A percentile compares a stretch with the other conserved stretches of the same genome.
Evolutionary conservation across 257 asterid genomes (phyloP).

Genomic region (Capsicum rhomboideum): DNA sequence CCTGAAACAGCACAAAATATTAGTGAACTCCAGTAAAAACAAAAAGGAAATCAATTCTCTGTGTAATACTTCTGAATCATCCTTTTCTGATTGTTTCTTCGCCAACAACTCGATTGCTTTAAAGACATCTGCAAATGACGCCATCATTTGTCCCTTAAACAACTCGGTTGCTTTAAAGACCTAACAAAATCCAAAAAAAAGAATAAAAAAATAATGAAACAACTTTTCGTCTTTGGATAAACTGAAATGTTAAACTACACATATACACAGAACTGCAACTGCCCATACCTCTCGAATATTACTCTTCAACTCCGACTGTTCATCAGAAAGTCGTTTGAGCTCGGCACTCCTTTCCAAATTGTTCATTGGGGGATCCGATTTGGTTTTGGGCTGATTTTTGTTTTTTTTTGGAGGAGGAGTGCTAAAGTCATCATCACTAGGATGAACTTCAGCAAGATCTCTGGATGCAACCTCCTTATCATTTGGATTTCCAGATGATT

Average conservation of each 20-base stretch:
- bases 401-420: background rate
- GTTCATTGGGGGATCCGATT: background rate
- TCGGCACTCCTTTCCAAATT: background rate
- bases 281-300: background rate
- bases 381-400: background rate
- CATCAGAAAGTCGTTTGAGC: conserved; percentile 1
- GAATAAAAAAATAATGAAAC: background rate
- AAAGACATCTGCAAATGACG: conserved; percentile 1
- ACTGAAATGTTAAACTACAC: background rate
- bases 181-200: background rate
- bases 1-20: background rate
- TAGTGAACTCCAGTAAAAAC: background rate
- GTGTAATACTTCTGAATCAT: background rate
- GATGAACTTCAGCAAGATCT: background rate
- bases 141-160: background rate
- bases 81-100: background rate
- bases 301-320: conserved; percentile 1
- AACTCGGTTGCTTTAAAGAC: background rate
- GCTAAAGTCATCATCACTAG: background rate
- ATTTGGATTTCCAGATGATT: background rate
- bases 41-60: background rate
- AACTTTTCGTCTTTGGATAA: background rate
- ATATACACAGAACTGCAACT: background rate
- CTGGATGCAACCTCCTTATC: background rate
- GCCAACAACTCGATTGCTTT: background rate